Evolutionary conservation across 371 early-diverging fungal genomes (phyloP).

Genomic region (Syncephalis plumigaleata): DNA sequence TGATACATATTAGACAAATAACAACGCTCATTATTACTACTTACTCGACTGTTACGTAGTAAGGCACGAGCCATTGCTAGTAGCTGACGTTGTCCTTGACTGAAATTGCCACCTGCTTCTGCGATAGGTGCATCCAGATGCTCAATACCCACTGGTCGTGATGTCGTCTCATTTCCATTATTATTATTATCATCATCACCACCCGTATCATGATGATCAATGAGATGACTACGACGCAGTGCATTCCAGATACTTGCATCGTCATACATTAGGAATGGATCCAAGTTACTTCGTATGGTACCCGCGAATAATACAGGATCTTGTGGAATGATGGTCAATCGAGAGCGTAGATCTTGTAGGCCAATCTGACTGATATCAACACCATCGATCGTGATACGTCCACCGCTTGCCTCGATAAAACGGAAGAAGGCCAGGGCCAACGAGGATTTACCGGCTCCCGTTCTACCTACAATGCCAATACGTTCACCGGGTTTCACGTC

Average conservation of each 20-base stretch:
- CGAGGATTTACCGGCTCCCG: slow-evolving; percentile 47
- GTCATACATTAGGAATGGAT: slow-evolving; percentile 55
- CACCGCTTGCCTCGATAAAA: slow-evolving; percentile 39
- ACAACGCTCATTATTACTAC: slow-evolving; percentile 19
- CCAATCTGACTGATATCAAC: slow-evolving; percentile 43
- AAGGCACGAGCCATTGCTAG: slow-evolving; percentile 64
- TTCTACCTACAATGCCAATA: slow-evolving; percentile 46
- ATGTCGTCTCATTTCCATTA: slow-evolving; percentile 1
- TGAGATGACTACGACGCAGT: slow-evolving; percentile 30
- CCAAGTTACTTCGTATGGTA: slow-evolving; percentile 57
- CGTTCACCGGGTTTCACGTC: slow-evolving; percentile 29
- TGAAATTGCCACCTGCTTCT: slow-evolving; percentile 51
- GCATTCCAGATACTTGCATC: slow-evolving; percentile 74
- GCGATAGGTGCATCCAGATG: slow-evolving; percentile 30
- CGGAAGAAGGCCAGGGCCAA: slow-evolving; percentile 45
- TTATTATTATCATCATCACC: slow-evolving; percentile 3
- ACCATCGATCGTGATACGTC: slow-evolving; percentile 44
- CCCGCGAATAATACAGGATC: slow-evolving; percentile 63
- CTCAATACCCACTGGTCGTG: slow-evolving; percentile 15
- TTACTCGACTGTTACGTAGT: slow-evolving; percentile 34
- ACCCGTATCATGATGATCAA: slow-evolving; percentile 21
- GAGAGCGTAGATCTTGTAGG: slow-evolving; percentile 36
- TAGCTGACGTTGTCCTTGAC: slow-evolving; percentile 68
- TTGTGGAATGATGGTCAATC: slow-evolving; percentile 51
- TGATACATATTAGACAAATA: neutral